A percentile compares a stretch with the other conserved stretches of the same genome.
Conservation (phyloP, 2,329 filamentous ascomycete species). For the Aspergillus vadensis region DNA sequence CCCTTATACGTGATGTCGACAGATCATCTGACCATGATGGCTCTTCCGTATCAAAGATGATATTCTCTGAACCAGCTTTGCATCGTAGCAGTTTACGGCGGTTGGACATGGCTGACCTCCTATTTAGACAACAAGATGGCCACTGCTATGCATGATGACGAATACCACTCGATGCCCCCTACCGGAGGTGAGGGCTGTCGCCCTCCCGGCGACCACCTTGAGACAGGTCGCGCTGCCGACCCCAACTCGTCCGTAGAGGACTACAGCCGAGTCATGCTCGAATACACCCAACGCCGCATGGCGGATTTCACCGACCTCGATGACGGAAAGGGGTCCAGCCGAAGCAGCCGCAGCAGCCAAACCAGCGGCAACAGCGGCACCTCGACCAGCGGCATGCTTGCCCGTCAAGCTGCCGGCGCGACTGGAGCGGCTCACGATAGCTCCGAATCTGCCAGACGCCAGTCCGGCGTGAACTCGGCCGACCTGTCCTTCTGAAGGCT, state of each 20-base stretch:
- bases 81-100: not conserved
- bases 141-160: constrained; percentile 7
- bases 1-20: no score
- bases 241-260: constrained; percentile 37
- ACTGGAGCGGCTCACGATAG: constrained; percentile 18
- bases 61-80: no score
- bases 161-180: constrained; percentile 19
- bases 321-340: constrained; percentile 24
- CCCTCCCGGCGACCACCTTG: constrained; percentile 18
- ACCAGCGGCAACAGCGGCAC: constrained; percentile 28
- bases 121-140: constrained; percentile 9
- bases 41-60: no score
- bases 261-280: constrained; percentile 43
- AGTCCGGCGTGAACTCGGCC: not conserved
- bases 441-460: constrained; percentile 2
- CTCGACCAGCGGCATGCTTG: constrained; percentile 25
- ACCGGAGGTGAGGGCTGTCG: constrained; percentile 21
- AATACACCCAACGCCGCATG: constrained; percentile 43
- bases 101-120: not conserved
- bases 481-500: not conserved
- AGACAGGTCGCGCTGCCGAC: constrained; percentile 24
- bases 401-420: constrained; percentile 23
- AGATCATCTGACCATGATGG: no score
- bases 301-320: constrained; percentile 34
- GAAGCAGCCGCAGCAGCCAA: constrained; percentile 35